Evolutionary conservation across 768 basidiomycete species (phyloP).

Genomic region (Suillus cothurnatus): DNA sequence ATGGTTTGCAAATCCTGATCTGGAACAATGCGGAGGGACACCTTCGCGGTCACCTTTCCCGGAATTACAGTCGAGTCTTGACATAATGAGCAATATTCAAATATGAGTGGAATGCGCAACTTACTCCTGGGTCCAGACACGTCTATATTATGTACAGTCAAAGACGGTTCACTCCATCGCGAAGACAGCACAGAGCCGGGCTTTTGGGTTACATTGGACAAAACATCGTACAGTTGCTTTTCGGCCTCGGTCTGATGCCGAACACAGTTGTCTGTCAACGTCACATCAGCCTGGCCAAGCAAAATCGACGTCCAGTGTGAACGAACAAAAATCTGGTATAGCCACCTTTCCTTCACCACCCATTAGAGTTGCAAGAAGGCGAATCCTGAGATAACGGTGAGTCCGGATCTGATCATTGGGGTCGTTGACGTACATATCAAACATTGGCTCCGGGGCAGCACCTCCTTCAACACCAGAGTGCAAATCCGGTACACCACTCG

Average conservation of each 20-base stretch:
- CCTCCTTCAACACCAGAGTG: slow-evolving; percentile 97
- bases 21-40: slow-evolving; percentile 92
- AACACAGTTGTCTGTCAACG: slow-evolving; percentile 68
- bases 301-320: background rate
- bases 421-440: slow-evolving; percentile 71
- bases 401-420: background rate
- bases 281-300: background rate
- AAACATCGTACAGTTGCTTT: slow-evolving; percentile 61
- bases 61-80: slow-evolving; percentile 90
- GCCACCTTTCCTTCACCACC: slow-evolving; percentile 59
- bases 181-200: slow-evolving; percentile 70
- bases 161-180: slow-evolving; percentile 88
- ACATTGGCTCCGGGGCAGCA: slow-evolving; percentile 84
- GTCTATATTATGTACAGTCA: slow-evolving; percentile 85
- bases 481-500: slow-evolving; percentile 72
- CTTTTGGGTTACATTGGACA: slow-evolving; percentile 69
- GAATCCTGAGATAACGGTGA: slow-evolving; percentile 53
- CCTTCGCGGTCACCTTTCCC: slow-evolving; percentile 74
- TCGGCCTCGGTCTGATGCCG: slow-evolving; percentile 70
- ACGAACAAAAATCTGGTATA: slow-evolving; percentile 85
- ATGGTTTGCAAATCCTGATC: slow-evolving; percentile 83
- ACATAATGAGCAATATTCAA: background rate
- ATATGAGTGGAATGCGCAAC: slow-evolving; percentile 21
- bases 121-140: slow-evolving; percentile 81
- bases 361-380: slow-evolving; percentile 71